Base-by-base conservation (phyloP, 257 asterid genomes). In the Ilex aquifolium region DNA sequence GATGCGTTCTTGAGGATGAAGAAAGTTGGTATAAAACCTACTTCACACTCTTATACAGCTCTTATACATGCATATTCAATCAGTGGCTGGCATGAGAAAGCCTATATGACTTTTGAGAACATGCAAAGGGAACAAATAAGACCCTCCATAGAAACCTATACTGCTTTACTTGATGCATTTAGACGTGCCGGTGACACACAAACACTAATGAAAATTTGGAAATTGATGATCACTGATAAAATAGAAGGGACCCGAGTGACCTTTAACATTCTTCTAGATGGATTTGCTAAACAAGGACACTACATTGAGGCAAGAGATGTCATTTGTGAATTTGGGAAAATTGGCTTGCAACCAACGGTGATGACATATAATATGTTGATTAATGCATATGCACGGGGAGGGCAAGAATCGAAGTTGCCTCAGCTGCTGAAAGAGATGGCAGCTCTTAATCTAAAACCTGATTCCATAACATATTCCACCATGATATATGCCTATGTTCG, bases 281-380 rank as follows among this genome's bases (percentile, higher is more conserved):
- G 99, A 16, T 89, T 89, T 31, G 88, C 97, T 7, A 92, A 92
- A 72, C 95, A 89, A 57, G 99, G 97, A 31, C 78, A 65, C 30
- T 92, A 85, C 44, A 69, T 71, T 6, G 97, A 89, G 66, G 97
- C 96, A 29, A 82, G 99, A 70, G 96, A 92, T 10, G 91, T 89
- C 0, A 61, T 89, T 42, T 75, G 76, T 8, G 99, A 89, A 72
- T 92, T 89, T 69, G 93, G 89, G 63, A 92, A 85, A 74, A 66
- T 78, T n/a, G 97, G 99, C 31, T 72, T 83, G 48, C 84, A 63
- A 11, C 99, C 97, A 10, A 83, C 87, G 13, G 90, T 93, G 70
- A 79, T 89, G 99, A 92, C 99, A 1, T 92, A 89, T 73, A 92
- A 92, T 65, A 92, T 92, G 91, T 68, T 89, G 78, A 85, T 92